Conservation (phyloP, 129 eudicot species). For the Rutidosis leptorrhynchoides region DNA sequence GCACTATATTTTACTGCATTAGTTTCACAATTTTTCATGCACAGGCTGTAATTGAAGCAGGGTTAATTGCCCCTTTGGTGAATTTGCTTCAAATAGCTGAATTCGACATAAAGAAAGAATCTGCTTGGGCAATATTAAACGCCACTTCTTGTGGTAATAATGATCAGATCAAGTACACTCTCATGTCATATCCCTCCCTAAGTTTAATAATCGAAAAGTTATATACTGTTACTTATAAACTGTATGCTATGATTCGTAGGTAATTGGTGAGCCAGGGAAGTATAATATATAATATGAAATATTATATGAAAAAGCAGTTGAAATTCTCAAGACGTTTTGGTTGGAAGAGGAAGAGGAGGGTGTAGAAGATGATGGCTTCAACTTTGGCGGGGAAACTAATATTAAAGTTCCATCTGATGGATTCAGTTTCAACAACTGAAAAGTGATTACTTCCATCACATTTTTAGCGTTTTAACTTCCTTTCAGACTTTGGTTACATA, state of each 20-base stretch:
- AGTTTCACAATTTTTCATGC: background rate
- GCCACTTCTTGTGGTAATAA: slow-evolving; percentile 80
- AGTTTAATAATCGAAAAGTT: background rate
- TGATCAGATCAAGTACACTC: slow-evolving; percentile 61
- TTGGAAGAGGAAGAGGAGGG: slow-evolving; percentile 76
- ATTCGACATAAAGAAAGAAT: slow-evolving; percentile 85
- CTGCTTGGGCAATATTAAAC: slow-evolving; percentile 89
- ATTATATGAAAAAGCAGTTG: slow-evolving; percentile 81
- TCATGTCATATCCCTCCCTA: background rate
- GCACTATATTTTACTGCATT: too few species aligned
- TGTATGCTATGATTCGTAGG: slow-evolving; percentile 33
- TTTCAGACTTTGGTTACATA: too few species aligned
- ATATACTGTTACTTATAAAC: background rate
- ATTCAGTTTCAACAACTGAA: too few species aligned
- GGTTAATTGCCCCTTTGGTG: slow-evolving; percentile 62
- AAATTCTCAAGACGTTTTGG: slow-evolving; percentile 90
- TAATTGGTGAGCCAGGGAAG: slow-evolving; percentile 75
- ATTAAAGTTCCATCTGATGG: slow-evolving; percentile 62
- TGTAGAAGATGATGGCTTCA: slow-evolving; percentile 47
- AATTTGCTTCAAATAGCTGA: slow-evolving; percentile 75
- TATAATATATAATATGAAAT: slow-evolving; percentile 83
- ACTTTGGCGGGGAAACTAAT: slow-evolving; percentile 48
- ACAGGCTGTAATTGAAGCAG: slow-evolving; percentile 81
- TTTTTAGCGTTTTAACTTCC: too few species aligned
- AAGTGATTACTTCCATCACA: too few species aligned